phyloP scores from a whole-genome alignment of 306 rosid genomes.

The Quercus rubra region DNA sequence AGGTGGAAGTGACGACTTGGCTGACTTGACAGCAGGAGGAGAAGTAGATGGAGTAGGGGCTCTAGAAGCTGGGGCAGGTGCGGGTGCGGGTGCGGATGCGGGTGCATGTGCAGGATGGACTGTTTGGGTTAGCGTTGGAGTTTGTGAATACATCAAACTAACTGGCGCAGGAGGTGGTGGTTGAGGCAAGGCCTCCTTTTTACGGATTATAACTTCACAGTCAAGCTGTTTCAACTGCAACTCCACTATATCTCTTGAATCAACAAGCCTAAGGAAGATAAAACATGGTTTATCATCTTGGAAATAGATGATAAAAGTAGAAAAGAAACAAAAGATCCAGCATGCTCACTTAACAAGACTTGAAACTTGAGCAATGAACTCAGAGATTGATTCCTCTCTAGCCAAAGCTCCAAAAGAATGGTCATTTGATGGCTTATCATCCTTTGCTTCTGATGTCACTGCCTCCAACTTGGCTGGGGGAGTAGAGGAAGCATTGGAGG shows the following conservation, averaged over 20 bases:
- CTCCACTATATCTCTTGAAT: constrained; percentile 81
- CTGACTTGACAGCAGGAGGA: constrained; percentile 40
- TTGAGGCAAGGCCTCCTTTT: constrained; percentile 71
- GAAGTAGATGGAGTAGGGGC: constrained; percentile 36
- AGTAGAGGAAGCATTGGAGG: constrained; percentile 41
- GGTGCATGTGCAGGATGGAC: constrained; percentile 14
- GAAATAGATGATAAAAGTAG: neutral
- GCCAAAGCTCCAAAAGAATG: constrained; percentile 43
- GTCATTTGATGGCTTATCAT: constrained; percentile 23
- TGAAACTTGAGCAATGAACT: constrained; percentile 65
- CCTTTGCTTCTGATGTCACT: constrained; percentile 26
- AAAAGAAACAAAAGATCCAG: constrained; percentile 3
- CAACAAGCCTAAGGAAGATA: constrained; percentile 59
- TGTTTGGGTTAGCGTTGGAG: constrained; percentile 13
- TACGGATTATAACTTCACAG: constrained; percentile 61
- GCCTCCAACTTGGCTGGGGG: constrained; percentile 36
- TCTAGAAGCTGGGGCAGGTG: constrained; percentile 22
- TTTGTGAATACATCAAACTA: constrained; percentile 31
- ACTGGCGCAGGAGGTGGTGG: constrained; percentile 42
- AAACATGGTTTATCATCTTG: constrained; percentile 13
- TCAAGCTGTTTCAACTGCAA: constrained; percentile 67
- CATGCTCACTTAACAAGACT: constrained; percentile 64
- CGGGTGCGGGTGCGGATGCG: constrained; percentile 23
- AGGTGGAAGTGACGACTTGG: constrained; percentile 53
- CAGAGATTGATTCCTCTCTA: constrained; percentile 57